A percentile compares a stretch with the other conserved stretches of the same genome.
phyloP scores from a whole-genome alignment of 139 green algal species.

The Chlorella sp. region DNA sequence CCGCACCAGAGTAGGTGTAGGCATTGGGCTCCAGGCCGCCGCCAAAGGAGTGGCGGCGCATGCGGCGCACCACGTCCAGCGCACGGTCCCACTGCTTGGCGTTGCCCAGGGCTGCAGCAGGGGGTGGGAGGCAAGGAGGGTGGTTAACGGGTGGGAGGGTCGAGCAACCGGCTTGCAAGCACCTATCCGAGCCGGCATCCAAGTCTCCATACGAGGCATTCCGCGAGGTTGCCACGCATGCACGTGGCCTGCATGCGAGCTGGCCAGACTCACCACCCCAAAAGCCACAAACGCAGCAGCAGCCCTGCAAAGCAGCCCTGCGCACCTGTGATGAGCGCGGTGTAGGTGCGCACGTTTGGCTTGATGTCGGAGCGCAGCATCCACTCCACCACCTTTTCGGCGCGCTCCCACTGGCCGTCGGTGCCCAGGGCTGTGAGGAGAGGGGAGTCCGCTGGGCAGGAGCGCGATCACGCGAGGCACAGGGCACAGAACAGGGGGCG shows the following conservation, averaged over 20 bases:
- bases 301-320: neutral
- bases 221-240: neutral
- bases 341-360: constrained; percentile 89
- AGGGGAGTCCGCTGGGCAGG: neutral
- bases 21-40: constrained; percentile 78
- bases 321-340: constrained; percentile 67
- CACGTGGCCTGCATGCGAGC: neutral
- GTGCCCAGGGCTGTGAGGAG: constrained; percentile 65
- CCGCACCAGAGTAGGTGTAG: constrained; percentile 77
- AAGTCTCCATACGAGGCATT: neutral
- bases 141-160: neutral
- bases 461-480: no score
- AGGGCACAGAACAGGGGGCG: no score
- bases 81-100: constrained; percentile 76
- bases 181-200: no score
- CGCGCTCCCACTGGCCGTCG: constrained; percentile 78
- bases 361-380: constrained; percentile 61
- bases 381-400: constrained; percentile 66
- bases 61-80: constrained; percentile 64
- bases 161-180: no score
- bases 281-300: neutral
- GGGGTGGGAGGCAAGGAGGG: neutral
- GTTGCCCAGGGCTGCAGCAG: constrained; percentile 71
- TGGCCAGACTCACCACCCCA: neutral
- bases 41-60: constrained; percentile 62